Conservation (phyloP, 2,329 filamentous ascomycete species). For the Emmonsiellopsis sp. region DNA sequence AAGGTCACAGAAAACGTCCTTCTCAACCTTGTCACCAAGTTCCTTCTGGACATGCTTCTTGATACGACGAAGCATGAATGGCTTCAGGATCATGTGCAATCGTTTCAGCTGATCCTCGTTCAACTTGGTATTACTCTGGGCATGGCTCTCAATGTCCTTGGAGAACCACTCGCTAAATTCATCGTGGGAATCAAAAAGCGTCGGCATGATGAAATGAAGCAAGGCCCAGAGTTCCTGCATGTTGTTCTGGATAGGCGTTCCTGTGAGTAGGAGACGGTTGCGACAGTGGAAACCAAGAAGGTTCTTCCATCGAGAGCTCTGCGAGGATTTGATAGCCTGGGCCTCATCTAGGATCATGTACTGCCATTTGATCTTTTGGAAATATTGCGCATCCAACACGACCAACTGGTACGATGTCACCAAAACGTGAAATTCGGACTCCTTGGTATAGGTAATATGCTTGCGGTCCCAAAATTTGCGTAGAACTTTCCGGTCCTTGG, state of each 20-base stretch:
- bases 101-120: constrained; percentile 97
- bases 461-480: constrained; percentile 99
- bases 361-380: constrained; percentile 99
- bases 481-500: constrained; percentile 86
- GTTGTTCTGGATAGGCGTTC: constrained; percentile 98
- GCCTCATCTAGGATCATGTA: constrained; percentile 99
- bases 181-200: constrained; percentile 63
- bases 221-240: constrained; percentile 99
- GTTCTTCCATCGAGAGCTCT: constrained; percentile 94
- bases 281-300: constrained; percentile 89
- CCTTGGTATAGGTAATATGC: constrained; percentile 87
- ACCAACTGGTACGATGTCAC: constrained; percentile 97
- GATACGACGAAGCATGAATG: constrained; percentile 98
- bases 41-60: constrained; percentile 99
- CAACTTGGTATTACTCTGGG: constrained; percentile 97
- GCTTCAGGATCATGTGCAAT: constrained; percentile 97
- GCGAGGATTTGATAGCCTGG: constrained; percentile 96
- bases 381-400: constrained; percentile 90
- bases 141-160: constrained; percentile 80
- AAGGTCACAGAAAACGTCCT: constrained; percentile 91
- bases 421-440: constrained; percentile 89
- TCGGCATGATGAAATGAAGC: constrained; percentile 99
- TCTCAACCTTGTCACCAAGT: constrained; percentile 95
- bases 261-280: constrained; percentile 85
- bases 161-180: constrained; percentile 47